Percentiles rank a stretch among this genome's conserved stretches.
These are phyloP conservation scores for Macadamia tetraphylla DNA, from an alignment of 164 flowering plant genomes.

Conservation along the genomic window DNA sequence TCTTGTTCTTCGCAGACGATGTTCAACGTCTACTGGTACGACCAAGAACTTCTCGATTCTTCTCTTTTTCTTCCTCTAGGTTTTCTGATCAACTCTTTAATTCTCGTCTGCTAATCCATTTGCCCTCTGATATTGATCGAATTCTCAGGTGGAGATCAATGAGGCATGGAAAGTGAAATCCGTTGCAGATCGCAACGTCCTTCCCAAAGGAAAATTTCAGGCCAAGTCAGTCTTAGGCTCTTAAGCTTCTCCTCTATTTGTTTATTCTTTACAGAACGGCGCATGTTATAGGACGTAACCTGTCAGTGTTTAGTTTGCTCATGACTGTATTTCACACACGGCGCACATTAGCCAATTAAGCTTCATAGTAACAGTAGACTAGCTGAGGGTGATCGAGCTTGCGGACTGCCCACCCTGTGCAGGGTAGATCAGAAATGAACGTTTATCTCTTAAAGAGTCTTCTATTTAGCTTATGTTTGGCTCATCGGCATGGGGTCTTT, in stretches of 20 bases:
- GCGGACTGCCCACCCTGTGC: not conserved
- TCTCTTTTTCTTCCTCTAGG: not conserved
- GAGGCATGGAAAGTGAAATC: constrained; percentile 79
- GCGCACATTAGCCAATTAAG: not conserved
- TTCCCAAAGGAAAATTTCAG: constrained; percentile 74
- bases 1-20: constrained; percentile 49
- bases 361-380: not conserved
- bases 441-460: no score
- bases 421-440: no score
- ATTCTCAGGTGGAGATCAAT: constrained; percentile 62
- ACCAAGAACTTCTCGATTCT: not conserved
- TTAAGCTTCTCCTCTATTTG: not conserved
- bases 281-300: not conserved
- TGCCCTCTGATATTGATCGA: not conserved
- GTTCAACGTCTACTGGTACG: constrained; percentile 74
- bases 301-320: not conserved
- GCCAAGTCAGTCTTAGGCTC: constrained; percentile 56
- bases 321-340: not conserved
- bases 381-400: not conserved
- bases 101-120: not conserved
- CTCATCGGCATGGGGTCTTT: no score
- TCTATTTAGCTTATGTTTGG: no score
- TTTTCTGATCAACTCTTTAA: not conserved
- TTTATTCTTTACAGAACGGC: not conserved
- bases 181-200: constrained; percentile 58